These are phyloP conservation scores for Pseudogymnoascus pannorum DNA, from an alignment of 2,329 filamentous ascomycete species.

Conservation along the genomic window DNA sequence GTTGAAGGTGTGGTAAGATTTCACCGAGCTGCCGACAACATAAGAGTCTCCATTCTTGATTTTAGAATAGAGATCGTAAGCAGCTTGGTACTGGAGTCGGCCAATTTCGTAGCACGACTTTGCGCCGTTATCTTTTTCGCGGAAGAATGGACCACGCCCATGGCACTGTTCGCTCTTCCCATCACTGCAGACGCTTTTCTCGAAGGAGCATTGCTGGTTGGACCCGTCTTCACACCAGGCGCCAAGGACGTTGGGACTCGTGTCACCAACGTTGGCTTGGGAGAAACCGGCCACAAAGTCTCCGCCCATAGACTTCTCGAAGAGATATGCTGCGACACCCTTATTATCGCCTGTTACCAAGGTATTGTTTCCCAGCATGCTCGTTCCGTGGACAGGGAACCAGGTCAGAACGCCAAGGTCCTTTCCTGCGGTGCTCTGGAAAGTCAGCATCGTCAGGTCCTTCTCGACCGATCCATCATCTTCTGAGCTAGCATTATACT, in stretches of 20 bases:
- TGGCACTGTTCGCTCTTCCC: constrained; percentile 66
- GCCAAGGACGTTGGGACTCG: constrained; percentile 78
- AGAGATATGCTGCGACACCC: constrained; percentile 78
- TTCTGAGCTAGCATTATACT: constrained; percentile 51
- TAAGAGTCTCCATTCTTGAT: constrained; percentile 30
- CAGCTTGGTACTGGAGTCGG: constrained; percentile 59
- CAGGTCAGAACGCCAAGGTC: constrained; percentile 78
- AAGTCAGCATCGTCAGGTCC: constrained; percentile 70
- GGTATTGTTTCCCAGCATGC: constrained; percentile 85
- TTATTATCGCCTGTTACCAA: constrained; percentile 94
- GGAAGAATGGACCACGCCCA: constrained; percentile 64
- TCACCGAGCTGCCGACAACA: constrained; percentile 59
- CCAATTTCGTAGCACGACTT: constrained; percentile 72
- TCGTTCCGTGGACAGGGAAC: constrained; percentile 90
- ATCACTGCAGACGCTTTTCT: constrained; percentile 76
- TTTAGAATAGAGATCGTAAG: constrained; percentile 49
- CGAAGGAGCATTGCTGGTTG: constrained; percentile 61
- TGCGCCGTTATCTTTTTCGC: constrained; percentile 60
- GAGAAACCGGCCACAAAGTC: constrained; percentile 87
- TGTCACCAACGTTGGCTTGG: constrained; percentile 86
- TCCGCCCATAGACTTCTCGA: constrained; percentile 62
- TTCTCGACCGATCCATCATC: constrained; percentile 59
- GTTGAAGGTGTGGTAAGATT: constrained; percentile 77
- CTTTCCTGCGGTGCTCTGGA: constrained; percentile 67
- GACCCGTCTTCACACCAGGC: constrained; percentile 86